Conservation (phyloP, 2,329 filamentous ascomycete genomes). For the Fusarium sp. region DNA sequence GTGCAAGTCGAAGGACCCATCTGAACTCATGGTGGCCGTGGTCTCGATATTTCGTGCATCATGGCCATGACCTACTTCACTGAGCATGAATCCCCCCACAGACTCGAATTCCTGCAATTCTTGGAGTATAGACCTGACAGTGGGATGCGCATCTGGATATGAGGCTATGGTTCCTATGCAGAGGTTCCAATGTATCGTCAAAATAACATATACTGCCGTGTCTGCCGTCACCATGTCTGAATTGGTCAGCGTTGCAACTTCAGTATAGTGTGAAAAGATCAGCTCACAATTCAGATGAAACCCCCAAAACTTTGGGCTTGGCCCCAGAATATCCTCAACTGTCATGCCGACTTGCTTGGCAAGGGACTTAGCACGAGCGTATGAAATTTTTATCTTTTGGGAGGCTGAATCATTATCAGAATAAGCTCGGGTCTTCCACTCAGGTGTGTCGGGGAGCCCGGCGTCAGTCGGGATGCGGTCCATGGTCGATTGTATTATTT, state of each 20-base stretch:
- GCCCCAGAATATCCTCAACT: too few species aligned
- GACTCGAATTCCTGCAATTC: background rate
- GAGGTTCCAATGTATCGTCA: slow-evolving; percentile 2
- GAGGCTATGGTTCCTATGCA: slow-evolving; percentile 6
- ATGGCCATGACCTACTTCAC: slow-evolving; percentile 2
- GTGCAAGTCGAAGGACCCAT: background rate
- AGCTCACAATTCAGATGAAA: slow-evolving; percentile 1
- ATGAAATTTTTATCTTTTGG: too few species aligned
- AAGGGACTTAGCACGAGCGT: too few species aligned
- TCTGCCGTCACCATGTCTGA: background rate
- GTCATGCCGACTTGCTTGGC: too few species aligned
- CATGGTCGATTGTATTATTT: too few species aligned
- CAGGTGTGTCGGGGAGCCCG: too few species aligned
- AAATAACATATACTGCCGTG: slow-evolving; percentile 1
- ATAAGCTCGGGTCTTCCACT: too few species aligned
- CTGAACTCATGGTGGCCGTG: slow-evolving; percentile 1
- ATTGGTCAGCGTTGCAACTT: background rate
- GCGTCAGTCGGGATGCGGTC: too few species aligned
- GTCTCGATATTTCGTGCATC: slow-evolving; percentile 8
- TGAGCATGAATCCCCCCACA: slow-evolving; percentile 1
- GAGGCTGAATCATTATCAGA: too few species aligned
- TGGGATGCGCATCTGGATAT: background rate
- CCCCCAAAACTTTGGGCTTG: background rate
- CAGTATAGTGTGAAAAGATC: too few species aligned
- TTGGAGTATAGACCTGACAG: background rate